phyloP scores from a whole-genome alignment of 2,329 filamentous ascomycete genomes.

The Pezicula radicicola region DNA sequence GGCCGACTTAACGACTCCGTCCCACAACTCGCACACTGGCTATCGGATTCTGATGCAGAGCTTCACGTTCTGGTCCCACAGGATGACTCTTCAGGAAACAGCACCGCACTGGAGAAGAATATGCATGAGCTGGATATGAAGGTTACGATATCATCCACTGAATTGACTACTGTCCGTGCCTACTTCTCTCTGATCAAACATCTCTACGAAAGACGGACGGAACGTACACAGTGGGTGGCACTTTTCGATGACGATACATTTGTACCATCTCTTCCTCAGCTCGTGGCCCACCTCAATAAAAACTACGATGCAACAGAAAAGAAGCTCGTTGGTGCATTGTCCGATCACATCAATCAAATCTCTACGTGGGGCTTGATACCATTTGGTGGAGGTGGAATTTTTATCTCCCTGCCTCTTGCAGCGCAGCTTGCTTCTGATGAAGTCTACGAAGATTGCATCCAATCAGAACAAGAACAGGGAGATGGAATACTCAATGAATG shows the following conservation, averaged over 20 bases:
- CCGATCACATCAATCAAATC: conserved; percentile 20
- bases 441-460: conserved; percentile 16
- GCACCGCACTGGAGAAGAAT: conserved; percentile 7
- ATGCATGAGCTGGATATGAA: conserved; percentile 13
- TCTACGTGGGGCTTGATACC: conserved; percentile 16
- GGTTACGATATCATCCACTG: conserved; percentile 9
- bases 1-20: conserved; percentile 16
- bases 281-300: conserved; percentile 15
- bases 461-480: conserved; percentile 12
- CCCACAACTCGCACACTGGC: conserved; percentile 22
- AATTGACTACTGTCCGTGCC: conserved; percentile 8
- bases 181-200: conserved; percentile 23
- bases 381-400: conserved; percentile 25
- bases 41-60: conserved; percentile 10
- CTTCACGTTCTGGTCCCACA: conserved; percentile 16
- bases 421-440: conserved; percentile 5
- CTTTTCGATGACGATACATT: conserved; percentile 28
- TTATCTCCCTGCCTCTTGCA: conserved; percentile 22
- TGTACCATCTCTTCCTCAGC: conserved; percentile 19
- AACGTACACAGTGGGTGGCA: conserved; percentile 21
- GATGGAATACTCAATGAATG: conserved; percentile 22
- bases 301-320: conserved; percentile 14
- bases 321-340: conserved; percentile 16
- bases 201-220: conserved; percentile 18
- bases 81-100: conserved; percentile 5